These are phyloP conservation scores for Penicillium glabrum DNA, from an alignment of 2,329 filamentous ascomycete genomes.

Conservation along the genomic window DNA sequence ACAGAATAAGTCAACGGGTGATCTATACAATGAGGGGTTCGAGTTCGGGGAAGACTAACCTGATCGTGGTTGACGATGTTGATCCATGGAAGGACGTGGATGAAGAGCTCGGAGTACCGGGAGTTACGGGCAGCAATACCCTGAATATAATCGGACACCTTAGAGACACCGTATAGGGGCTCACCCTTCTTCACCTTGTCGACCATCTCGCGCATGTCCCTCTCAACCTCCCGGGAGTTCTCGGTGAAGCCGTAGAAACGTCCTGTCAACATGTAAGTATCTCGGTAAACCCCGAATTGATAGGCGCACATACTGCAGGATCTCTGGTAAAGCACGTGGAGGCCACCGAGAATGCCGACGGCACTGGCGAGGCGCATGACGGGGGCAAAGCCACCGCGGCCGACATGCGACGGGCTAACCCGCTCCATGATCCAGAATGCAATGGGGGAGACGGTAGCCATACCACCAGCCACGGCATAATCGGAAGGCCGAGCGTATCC, in stretches of 20 bases:
- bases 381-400: slow-evolving; percentile 76
- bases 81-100: slow-evolving; percentile 89
- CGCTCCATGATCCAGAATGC: slow-evolving; percentile 78
- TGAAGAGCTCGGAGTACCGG: slow-evolving; percentile 80
- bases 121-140: slow-evolving; percentile 91
- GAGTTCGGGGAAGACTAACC: slow-evolving; percentile 37
- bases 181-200: slow-evolving; percentile 90
- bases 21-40: not conserved
- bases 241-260: slow-evolving; percentile 95
- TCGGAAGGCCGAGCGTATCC: slow-evolving; percentile 83
- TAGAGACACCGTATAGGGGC: slow-evolving; percentile 80
- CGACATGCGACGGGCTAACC: slow-evolving; percentile 80
- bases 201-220: slow-evolving; percentile 99
- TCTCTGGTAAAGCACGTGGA: slow-evolving; percentile 81
- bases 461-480: slow-evolving; percentile 68
- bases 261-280: slow-evolving; percentile 53
- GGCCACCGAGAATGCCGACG: slow-evolving; percentile 73
- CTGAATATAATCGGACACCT: slow-evolving; percentile 83
- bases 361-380: slow-evolving; percentile 76
- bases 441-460: slow-evolving; percentile 70
- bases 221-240: slow-evolving; percentile 85
- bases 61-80: slow-evolving; percentile 96
- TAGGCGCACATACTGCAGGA: slow-evolving; percentile 69
- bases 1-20: not conserved
- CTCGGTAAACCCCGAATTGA: not conserved